Conservation (phyloP, 2,329 filamentous ascomycete species). For the Nannizzia gypsea region DNA sequence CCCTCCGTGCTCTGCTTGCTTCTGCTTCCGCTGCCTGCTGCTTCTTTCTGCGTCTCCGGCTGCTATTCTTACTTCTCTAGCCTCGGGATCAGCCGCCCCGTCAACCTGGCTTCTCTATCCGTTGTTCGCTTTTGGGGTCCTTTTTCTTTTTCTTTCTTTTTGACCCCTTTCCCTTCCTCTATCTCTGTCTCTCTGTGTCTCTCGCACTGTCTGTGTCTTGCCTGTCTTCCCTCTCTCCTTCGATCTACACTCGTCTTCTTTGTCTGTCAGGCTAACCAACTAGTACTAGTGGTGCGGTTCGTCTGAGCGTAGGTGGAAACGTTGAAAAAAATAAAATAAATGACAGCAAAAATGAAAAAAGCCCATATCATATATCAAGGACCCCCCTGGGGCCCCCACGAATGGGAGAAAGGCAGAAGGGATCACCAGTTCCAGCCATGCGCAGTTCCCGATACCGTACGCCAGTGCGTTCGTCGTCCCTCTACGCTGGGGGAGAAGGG, state of each 20-base stretch:
- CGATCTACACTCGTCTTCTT: not conserved
- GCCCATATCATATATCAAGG: not conserved
- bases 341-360: not conserved
- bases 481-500: not conserved
- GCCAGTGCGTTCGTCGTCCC: not conserved
- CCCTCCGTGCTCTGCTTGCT: not conserved
- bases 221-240: not conserved
- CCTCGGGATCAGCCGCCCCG: constrained; percentile 1
- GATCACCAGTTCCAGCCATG: constrained; percentile 1
- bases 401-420: not conserved
- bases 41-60: not conserved
- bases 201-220: not conserved
- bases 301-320: not conserved
- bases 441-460: not conserved
- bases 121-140: not conserved
- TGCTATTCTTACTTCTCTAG: constrained; percentile 1
- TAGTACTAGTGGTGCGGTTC: not conserved
- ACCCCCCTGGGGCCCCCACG: not conserved
- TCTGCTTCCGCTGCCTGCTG: not conserved
- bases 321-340: not conserved
- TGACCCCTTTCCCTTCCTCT: too few relatives aligned
- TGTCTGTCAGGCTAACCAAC: not conserved
- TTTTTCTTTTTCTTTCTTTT: not conserved
- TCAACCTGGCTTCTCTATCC: not conserved
- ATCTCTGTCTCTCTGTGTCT: not conserved